A percentile compares a stretch with the other conserved stretches of the same genome.
These are phyloP conservation scores for Melanogaster broomeanus DNA, from an alignment of 768 basidiomycete genomes.

Conservation along the genomic window DNA sequence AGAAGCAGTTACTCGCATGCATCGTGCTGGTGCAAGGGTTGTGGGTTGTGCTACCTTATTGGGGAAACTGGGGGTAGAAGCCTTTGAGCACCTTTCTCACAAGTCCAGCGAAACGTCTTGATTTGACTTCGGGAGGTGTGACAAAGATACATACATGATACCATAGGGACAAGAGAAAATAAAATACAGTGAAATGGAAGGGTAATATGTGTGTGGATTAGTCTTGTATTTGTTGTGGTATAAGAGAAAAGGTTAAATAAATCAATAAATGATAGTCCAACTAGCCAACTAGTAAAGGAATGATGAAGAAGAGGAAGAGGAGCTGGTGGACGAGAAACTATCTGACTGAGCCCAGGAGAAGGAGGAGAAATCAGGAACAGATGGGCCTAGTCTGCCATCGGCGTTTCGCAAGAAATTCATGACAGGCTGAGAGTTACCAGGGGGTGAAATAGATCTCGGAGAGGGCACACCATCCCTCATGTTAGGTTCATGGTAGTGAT, in stretches of 20 bases:
- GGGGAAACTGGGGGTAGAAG: conserved; percentile 54
- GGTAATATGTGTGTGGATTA: conserved; percentile 12
- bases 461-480: background rate
- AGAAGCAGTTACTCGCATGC: conserved; percentile 67
- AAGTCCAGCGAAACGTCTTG: conserved; percentile 1
- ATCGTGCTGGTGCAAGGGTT: conserved; percentile 68
- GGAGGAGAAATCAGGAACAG: conserved; percentile 14
- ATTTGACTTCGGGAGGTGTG: conserved; percentile 4
- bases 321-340: conserved; percentile 4
- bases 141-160: conserved; percentile 14
- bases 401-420: conserved; percentile 9
- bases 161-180: background rate
- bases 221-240: conserved; percentile 11
- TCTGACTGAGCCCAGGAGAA: conserved; percentile 25
- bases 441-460: background rate
- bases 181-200: conserved; percentile 22
- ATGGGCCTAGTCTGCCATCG: conserved; percentile 6
- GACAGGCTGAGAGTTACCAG: conserved; percentile 12
- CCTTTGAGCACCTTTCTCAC: conserved; percentile 46
- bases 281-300: conserved; percentile 20
- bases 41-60: conserved; percentile 65
- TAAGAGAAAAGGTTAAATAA: conserved; percentile 17
- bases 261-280: conserved; percentile 29
- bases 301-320: conserved; percentile 2
- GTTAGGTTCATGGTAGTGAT: conserved; percentile 7